These are phyloP conservation scores for Fagus sylvatica DNA, from an alignment of 306 rosid species.

Conservation along the genomic window DNA sequence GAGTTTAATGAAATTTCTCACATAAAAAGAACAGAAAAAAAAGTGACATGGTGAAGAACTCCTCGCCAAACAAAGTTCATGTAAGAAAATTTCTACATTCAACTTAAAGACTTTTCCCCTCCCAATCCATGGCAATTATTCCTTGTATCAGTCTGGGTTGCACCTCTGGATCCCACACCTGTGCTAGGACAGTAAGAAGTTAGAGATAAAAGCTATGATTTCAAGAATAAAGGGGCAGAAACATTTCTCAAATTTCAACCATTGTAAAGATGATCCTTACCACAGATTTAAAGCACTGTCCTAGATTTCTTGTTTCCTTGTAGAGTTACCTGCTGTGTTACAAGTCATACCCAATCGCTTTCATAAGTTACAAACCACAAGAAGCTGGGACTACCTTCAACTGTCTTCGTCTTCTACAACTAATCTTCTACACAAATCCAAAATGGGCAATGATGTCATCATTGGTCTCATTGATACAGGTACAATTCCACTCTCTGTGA, in stretches of 20 bases:
- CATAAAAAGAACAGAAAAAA: too few species aligned
- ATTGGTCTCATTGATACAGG: slow-evolving; percentile 57
- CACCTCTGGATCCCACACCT: neutral
- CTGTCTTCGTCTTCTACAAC: slow-evolving; percentile 32
- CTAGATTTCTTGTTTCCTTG: slow-evolving; percentile 1
- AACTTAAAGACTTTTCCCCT: neutral
- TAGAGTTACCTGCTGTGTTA: slow-evolving; percentile 46
- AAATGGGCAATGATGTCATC: slow-evolving; percentile 41
- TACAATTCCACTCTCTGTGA: neutral
- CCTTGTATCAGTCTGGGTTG: neutral
- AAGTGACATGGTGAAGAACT: neutral
- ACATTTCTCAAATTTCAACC: neutral
- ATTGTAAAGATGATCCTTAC: neutral
- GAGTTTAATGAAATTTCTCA: too few species aligned
- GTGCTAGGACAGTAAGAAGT: neutral
- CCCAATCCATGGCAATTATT: neutral
- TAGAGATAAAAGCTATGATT: neutral
- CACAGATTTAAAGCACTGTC: neutral
- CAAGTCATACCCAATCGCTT: slow-evolving; percentile 48
- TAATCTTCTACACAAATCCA: slow-evolving; percentile 24
- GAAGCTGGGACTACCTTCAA: slow-evolving; percentile 60
- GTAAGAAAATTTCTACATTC: neutral
- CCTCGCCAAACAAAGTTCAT: neutral
- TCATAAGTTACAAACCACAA: slow-evolving; percentile 48
- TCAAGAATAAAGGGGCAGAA: neutral